phyloP scores from a whole-genome alignment of 2,329 filamentous ascomycete species.

The Fusarium sp. region DNA sequence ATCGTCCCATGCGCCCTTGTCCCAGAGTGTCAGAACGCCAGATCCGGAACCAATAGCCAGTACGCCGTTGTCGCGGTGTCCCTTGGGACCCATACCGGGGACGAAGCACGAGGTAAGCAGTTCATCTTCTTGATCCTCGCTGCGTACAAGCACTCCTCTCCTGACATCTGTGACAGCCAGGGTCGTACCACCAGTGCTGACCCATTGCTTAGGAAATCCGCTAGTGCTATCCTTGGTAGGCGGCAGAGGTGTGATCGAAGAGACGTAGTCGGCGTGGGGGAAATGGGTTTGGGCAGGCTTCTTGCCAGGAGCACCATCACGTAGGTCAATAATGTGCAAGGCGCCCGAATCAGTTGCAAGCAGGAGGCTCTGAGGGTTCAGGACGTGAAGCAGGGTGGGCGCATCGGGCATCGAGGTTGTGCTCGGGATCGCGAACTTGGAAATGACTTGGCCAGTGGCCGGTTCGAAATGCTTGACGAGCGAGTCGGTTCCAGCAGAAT shows the following conservation, averaged over 20 bases:
- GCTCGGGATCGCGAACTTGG: constrained; percentile 80
- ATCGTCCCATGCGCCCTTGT: constrained; percentile 93
- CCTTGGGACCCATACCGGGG: constrained; percentile 74
- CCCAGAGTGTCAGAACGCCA: constrained; percentile 91
- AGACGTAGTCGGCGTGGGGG: constrained; percentile 93
- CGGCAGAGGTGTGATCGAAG: constrained; percentile 83
- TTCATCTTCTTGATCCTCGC: constrained; percentile 95
- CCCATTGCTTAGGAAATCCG: constrained; percentile 92
- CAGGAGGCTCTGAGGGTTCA: constrained; percentile 87
- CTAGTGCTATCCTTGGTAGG: constrained; percentile 81
- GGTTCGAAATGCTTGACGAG: constrained; percentile 67
- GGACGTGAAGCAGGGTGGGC: constrained; percentile 80
- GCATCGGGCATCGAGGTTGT: constrained; percentile 65
- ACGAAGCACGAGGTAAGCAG: constrained; percentile 83
- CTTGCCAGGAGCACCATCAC: constrained; percentile 64
- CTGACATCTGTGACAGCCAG: constrained; percentile 89
- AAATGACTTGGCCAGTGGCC: constrained; percentile 70
- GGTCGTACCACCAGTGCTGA: constrained; percentile 90
- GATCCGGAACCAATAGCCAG: constrained; percentile 77
- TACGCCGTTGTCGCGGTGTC: constrained; percentile 72
- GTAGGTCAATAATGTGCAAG: constrained; percentile 86
- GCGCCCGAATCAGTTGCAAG: constrained; percentile 90
- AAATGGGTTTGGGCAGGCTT: constrained; percentile 80
- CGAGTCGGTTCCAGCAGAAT: constrained; percentile 68
- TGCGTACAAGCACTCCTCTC: constrained; percentile 83